These are phyloP conservation scores for Dioscorea dumetorum DNA, from an alignment of 106 monocot species.

Conservation along the genomic window DNA sequence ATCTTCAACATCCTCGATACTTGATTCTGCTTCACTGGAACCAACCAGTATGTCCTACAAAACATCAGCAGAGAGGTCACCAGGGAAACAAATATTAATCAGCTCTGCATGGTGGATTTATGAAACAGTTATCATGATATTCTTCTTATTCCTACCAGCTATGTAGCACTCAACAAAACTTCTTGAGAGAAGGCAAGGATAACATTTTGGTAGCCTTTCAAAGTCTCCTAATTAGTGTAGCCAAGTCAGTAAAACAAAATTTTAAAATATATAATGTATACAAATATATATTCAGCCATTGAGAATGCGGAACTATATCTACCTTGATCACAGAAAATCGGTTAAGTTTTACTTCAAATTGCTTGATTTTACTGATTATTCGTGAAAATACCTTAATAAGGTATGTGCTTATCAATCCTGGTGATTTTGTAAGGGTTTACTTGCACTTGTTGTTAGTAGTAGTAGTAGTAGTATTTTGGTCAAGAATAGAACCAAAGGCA, in stretches of 20 bases:
- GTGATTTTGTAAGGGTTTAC: too few species aligned
- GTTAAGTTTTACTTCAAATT: too few species aligned
- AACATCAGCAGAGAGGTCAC: background rate
- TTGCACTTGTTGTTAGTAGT: too few species aligned
- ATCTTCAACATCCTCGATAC: constrained; percentile 55
- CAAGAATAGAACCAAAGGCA: too few species aligned
- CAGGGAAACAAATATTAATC: too few species aligned
- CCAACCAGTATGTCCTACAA: constrained; percentile 82
- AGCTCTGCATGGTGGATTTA: background rate
- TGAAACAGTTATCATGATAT: constrained; percentile 2
- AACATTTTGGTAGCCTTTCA: constrained; percentile 67
- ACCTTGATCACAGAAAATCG: too few species aligned
- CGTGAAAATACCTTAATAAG: too few species aligned
- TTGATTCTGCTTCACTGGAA: constrained; percentile 47
- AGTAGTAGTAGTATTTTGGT: too few species aligned
- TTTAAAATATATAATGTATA: too few species aligned
- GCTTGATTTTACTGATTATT: too few species aligned
- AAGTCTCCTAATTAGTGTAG: constrained; percentile 49
- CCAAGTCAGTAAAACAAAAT: background rate
- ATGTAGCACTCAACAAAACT: constrained; percentile 73
- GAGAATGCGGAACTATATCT: background rate
- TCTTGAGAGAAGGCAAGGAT: constrained; percentile 45
- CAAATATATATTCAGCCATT: too few species aligned
- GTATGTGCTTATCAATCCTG: too few species aligned
- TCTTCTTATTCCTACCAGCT: constrained; percentile 32